These are phyloP conservation scores for Pleurotus ostreatus DNA, from an alignment of 768 basidiomycete genomes.

Conservation along the genomic window DNA sequence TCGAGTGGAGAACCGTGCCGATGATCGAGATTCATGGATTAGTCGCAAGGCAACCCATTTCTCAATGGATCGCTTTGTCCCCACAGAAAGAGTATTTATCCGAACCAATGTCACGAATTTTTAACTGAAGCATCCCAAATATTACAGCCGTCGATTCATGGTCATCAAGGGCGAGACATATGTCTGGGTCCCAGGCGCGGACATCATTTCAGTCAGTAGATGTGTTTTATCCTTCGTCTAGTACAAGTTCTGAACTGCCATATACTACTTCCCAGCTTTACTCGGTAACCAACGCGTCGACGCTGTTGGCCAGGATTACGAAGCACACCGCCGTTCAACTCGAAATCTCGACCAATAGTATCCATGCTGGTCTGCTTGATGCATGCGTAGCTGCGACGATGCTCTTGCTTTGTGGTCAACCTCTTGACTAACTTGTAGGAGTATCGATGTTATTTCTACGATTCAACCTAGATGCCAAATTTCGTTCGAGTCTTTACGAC, in stretches of 20 bases:
- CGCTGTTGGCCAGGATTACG: slow-evolving; percentile 48
- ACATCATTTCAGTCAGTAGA: slow-evolving; percentile 43
- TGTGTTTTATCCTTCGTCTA: slow-evolving; percentile 15
- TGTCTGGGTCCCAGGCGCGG: slow-evolving; percentile 52
- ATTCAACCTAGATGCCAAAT: no score
- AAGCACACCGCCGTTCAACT: slow-evolving; percentile 43
- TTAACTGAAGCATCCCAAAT: neutral
- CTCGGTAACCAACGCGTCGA: slow-evolving; percentile 29
- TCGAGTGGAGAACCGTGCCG: slow-evolving; percentile 53
- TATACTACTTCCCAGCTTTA: slow-evolving; percentile 38
- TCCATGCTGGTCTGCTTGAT: slow-evolving; percentile 53
- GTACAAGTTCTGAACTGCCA: neutral
- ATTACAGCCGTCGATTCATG: slow-evolving; percentile 45
- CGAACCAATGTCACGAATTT: slow-evolving; percentile 23
- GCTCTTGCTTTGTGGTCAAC: slow-evolving; percentile 58
- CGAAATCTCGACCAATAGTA: slow-evolving; percentile 52
- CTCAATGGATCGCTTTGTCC: slow-evolving; percentile 53
- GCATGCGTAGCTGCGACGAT: slow-evolving; percentile 45
- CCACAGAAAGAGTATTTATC: slow-evolving; percentile 30
- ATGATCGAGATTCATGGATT: slow-evolving; percentile 50
- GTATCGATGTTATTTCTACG: no score
- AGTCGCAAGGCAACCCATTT: slow-evolving; percentile 41
- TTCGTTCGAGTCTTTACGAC: no score
- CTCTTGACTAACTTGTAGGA: slow-evolving; percentile 42
- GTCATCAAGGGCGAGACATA: slow-evolving; percentile 44